A percentile compares a stretch with the other conserved stretches of the same genome.
These are phyloP conservation scores for Puccinia horiana DNA, from an alignment of 1,284 basidiomycete genomes.

Conservation along the genomic window DNA sequence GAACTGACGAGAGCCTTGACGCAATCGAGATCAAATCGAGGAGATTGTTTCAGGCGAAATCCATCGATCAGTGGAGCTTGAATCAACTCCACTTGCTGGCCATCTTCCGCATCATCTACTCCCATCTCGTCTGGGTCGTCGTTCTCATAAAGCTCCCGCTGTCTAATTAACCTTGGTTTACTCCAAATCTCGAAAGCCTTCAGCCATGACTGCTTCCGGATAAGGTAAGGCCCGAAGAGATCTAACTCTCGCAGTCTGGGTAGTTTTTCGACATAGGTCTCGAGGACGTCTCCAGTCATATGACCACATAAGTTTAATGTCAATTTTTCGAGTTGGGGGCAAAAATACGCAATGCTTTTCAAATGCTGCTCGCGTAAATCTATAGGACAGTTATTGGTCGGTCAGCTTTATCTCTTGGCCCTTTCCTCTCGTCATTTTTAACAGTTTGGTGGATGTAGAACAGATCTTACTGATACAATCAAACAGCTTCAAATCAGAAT, in stretches of 20 bases:
- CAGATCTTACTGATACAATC: conserved; percentile 79
- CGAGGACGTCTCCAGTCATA: conserved; percentile 71
- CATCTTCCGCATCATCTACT: conserved; percentile 7
- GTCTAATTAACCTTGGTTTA: conserved; percentile 29
- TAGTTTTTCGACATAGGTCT: conserved; percentile 68
- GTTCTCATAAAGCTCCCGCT: conserved; percentile 50
- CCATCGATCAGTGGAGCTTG: conserved; percentile 19
- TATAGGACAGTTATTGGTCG: conserved; percentile 56
- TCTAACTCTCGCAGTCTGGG: conserved; percentile 71
- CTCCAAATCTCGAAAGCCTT: background rate
- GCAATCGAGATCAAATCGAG: conserved; percentile 78
- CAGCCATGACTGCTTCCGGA: conserved; percentile 57
- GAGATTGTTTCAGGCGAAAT: conserved; percentile 62
- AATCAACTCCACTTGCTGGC: background rate
- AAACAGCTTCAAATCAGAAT: conserved; percentile 74
- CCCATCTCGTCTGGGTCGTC: conserved; percentile 13
- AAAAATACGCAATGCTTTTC: conserved; percentile 71
- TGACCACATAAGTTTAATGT: conserved; percentile 85
- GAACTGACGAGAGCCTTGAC: conserved; percentile 67
- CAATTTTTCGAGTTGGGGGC: conserved; percentile 74
- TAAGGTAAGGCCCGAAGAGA: conserved; percentile 85
- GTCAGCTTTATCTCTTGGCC: background rate
- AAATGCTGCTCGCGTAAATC: conserved; percentile 71
- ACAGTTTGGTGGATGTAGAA: background rate
- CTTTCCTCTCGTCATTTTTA: background rate